These are phyloP conservation scores for Neopestalotiopsis sp. DNA, from an alignment of 2,329 filamentous ascomycete species.

Conservation along the genomic window DNA sequence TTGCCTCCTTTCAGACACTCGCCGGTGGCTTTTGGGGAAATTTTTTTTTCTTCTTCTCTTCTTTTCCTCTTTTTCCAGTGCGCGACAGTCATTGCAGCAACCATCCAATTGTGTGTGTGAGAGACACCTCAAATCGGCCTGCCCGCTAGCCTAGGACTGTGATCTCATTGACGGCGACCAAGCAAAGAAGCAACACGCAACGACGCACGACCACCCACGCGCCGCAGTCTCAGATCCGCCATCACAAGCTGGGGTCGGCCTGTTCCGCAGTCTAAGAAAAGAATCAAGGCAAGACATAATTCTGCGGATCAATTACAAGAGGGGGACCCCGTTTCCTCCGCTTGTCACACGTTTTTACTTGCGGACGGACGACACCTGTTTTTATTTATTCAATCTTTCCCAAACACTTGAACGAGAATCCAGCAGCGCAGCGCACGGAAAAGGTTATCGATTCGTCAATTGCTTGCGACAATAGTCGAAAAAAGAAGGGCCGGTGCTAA, in stretches of 20 bases:
- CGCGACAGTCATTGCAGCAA: background rate
- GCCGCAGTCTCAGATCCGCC: background rate
- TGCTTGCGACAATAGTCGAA: background rate
- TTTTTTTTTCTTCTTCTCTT: background rate
- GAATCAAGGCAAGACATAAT: background rate
- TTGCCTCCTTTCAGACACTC: slow-evolving; percentile 6
- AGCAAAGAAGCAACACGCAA: background rate
- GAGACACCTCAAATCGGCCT: background rate
- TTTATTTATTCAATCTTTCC: background rate
- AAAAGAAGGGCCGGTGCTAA: background rate
- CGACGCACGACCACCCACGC: background rate
- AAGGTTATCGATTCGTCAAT: slow-evolving; percentile 12
- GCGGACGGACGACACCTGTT: background rate
- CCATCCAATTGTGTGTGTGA: background rate
- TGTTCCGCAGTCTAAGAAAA: background rate
- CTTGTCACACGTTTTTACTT: background rate
- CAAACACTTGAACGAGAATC: background rate
- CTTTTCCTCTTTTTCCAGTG: background rate
- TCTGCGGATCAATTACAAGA: background rate
- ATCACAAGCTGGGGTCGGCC: slow-evolving; percentile 1
- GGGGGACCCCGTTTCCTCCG: background rate
- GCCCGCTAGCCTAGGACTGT: background rate
- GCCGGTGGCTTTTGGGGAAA: background rate
- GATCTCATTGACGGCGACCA: background rate
- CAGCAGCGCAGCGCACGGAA: background rate